These are phyloP conservation scores for Hygrophila difformis DNA, from an alignment of 257 asterid genomes.

Conservation along the genomic window DNA sequence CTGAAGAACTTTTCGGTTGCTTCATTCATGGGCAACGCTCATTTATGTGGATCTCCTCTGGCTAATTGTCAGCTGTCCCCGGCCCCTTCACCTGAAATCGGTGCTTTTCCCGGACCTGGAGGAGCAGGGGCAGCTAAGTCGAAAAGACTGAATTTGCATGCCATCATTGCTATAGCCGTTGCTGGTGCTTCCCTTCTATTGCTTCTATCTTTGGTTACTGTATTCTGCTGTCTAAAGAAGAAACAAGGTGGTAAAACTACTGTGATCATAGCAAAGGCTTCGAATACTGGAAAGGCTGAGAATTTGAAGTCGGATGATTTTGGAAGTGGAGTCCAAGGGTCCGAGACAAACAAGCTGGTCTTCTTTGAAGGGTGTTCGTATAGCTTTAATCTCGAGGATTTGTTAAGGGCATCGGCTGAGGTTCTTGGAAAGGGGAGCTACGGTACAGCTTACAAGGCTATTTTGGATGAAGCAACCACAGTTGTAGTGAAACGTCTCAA, in stretches of 20 bases:
- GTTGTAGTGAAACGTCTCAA: conserved; percentile 82
- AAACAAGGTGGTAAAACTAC: conserved; percentile 20
- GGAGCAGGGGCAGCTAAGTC: background rate
- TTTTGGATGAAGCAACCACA: conserved; percentile 63
- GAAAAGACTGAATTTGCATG: conserved; percentile 28
- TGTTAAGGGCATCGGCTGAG: conserved; percentile 93
- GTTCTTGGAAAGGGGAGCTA: conserved; percentile 90
- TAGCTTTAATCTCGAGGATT: conserved; percentile 78
- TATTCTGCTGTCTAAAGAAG: conserved; percentile 52
- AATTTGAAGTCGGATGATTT: conserved; percentile 73
- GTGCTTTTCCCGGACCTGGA: conserved; percentile 4
- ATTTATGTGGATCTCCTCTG: conserved; percentile 62
- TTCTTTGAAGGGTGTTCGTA: conserved; percentile 68
- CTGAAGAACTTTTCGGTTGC: conserved; percentile 53
- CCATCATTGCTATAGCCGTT: conserved; percentile 41
- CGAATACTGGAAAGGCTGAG: conserved; percentile 43
- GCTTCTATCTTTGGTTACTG: conserved; percentile 19
- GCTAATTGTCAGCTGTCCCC: conserved; percentile 39
- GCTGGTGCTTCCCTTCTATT: conserved; percentile 38
- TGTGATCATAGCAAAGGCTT: conserved; percentile 47
- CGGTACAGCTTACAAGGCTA: conserved; percentile 90
- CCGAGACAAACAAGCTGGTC: conserved; percentile 78
- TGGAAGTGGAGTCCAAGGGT: conserved; percentile 88
- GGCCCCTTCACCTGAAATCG: conserved; percentile 20
- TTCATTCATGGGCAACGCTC: conserved; percentile 63